Evolutionary conservation across 177 flowering plant species (phyloP).

Genomic region (Telopea speciosissima): DNA sequence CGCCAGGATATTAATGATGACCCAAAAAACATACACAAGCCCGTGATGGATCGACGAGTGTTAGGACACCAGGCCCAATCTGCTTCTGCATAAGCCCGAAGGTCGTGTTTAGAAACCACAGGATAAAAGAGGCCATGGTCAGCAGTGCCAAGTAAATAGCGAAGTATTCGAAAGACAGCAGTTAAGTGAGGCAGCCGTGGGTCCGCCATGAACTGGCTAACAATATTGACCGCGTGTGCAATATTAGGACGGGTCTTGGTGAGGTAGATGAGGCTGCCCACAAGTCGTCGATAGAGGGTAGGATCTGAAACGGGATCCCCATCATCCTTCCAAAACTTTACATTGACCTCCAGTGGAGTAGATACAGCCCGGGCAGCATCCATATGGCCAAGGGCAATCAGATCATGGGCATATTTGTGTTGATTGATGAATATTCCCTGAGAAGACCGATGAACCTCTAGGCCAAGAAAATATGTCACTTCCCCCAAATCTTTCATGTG

Average conservation of each 20-base stretch:
- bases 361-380: neutral
- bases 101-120: neutral
- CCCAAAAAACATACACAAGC: neutral
- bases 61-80: constrained; percentile 6
- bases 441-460: neutral
- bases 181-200: neutral
- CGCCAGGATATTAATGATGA: constrained; percentile 3
- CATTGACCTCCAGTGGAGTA: neutral
- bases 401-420: constrained; percentile 1
- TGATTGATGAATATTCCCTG: neutral
- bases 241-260: constrained; percentile 2
- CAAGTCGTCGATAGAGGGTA: neutral
- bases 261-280: constrained; percentile 7
- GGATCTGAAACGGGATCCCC: neutral
- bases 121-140: neutral
- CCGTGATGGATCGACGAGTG: constrained; percentile 3
- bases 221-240: neutral
- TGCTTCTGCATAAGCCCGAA: constrained; percentile 1
- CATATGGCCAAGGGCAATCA: too few species aligned
- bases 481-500: too few species aligned
- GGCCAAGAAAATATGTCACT: constrained; percentile 4
- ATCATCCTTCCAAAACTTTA: neutral
- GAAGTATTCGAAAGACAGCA: neutral
- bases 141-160: neutral
- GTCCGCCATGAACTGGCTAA: neutral